A percentile compares a stretch with the other conserved stretches of the same genome.
Evolutionary conservation across 1,139 yeast species (phyloP).

Genomic region (Taiozyma sp.): DNA sequence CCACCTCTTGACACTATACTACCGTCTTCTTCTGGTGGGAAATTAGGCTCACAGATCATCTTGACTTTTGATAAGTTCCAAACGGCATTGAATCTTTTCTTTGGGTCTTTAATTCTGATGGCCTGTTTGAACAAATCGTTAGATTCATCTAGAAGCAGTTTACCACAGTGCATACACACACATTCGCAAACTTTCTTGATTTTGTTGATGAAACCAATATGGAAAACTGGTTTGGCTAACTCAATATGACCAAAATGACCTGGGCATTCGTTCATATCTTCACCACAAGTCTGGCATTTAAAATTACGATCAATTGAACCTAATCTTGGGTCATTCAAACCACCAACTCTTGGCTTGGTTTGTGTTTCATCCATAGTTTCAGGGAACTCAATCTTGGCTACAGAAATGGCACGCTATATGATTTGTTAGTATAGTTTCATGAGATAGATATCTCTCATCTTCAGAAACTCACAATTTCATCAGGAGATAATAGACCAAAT

Average conservation of each 20-base stretch:
- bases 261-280: slow-evolving; percentile 98
- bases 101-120: slow-evolving; percentile 84
- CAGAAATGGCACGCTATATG: slow-evolving; percentile 77
- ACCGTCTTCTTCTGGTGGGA: slow-evolving; percentile 58
- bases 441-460: slow-evolving; percentile 1
- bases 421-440: slow-evolving; percentile 14
- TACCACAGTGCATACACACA: slow-evolving; percentile 98
- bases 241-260: slow-evolving; percentile 99
- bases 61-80: slow-evolving; percentile 91
- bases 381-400: slow-evolving; percentile 95
- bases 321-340: slow-evolving; percentile 91
- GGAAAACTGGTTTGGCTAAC: slow-evolving; percentile 96
- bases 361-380: slow-evolving; percentile 99
- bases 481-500: slow-evolving; percentile 97
- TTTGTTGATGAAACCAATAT: slow-evolving; percentile 89
- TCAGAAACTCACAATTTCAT: slow-evolving; percentile 58
- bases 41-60: slow-evolving; percentile 93
- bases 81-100: slow-evolving; percentile 92
- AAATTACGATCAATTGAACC: slow-evolving; percentile 97
- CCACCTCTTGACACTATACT: slow-evolving; percentile 76
- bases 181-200: slow-evolving; percentile 95
- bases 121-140: slow-evolving; percentile 89
- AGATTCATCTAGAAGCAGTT: slow-evolving; percentile 78
- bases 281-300: slow-evolving; percentile 98
- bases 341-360: slow-evolving; percentile 92